These are phyloP conservation scores for Naganishia sp. DNA, from an alignment of 1,284 basidiomycete species.

Conservation along the genomic window DNA sequence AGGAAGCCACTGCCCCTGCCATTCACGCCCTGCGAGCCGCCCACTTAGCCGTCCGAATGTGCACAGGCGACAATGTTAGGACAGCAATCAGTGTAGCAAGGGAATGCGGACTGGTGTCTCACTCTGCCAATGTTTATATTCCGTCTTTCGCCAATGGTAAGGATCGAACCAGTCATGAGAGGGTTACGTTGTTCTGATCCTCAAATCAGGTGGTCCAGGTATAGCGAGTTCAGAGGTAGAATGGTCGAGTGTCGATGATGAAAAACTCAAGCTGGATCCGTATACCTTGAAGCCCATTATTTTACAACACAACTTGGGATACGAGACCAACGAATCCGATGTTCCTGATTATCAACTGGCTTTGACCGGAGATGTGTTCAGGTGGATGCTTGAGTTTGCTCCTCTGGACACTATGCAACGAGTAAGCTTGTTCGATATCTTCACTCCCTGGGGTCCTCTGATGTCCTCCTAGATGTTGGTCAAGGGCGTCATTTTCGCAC, in stretches of 20 bases:
- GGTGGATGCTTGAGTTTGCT: constrained; percentile 97
- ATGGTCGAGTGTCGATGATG: constrained; percentile 93
- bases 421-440: constrained; percentile 57
- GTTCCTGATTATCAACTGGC: constrained; percentile 90
- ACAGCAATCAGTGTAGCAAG: constrained; percentile 96
- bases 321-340: constrained; percentile 66
- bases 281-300: constrained; percentile 80
- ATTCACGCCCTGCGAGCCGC: constrained; percentile 87
- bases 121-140: constrained; percentile 87
- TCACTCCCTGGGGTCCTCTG: too few relatives aligned
- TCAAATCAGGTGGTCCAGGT: constrained; percentile 18
- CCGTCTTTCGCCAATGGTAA: constrained; percentile 77
- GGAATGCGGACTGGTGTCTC: constrained; percentile 87
- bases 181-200: neutral
- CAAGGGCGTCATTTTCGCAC: constrained; percentile 93
- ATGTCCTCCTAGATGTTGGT: constrained; percentile 83
- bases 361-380: constrained; percentile 94
- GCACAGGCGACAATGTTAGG: constrained; percentile 95
- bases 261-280: constrained; percentile 77
- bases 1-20: constrained; percentile 86
- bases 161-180: constrained; percentile 26
- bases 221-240: constrained; percentile 68
- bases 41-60: constrained; percentile 94
- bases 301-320: constrained; percentile 55
- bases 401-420: constrained; percentile 90